Evolutionary conservation across 2,329 filamentous ascomycete genomes (phyloP), one percentile per base, ranked within the genome.

Genomic region (Aspergillus sp.): DNA sequence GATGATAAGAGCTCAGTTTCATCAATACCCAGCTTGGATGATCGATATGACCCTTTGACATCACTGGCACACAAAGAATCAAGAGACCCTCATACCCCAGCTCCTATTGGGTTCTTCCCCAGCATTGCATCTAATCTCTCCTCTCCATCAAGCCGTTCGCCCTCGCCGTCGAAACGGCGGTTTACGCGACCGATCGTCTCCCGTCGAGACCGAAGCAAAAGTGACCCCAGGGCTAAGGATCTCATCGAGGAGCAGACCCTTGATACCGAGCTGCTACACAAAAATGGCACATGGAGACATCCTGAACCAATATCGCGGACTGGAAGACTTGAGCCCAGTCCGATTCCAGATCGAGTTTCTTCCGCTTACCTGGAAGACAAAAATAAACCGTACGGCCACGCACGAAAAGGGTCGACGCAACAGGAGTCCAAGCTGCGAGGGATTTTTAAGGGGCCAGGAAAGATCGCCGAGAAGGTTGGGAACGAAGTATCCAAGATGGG

Each of bases 401-500:
- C 58, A 17, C 58, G 65, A 17, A 73, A 67, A 38, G 64, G 62
- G 2, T 52, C 57, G 3, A 50, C 59, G 42, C 51, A 77, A 67
- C 59, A 75, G 73, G 63, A 84, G 75, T 83, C 82, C 9, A 84
- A 82, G 33, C 77, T 90, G 8, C 83, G 86, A 40, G 84, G 87
- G 6, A 86, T 96, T 45, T 87, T 96, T 72, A 93, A 90, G 72
- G 86, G 85, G 0, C 63, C 64, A 2, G 82, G 84, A 46, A 80
- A 88, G 50, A 84, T 93, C 56, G 88, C 90, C 55, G 88, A 83
- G 26, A 80, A 90, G 26, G 82, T 95, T 2, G 80, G 82, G n/a
- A 79, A 77, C 55, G 84, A 87, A 61, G 79, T 85, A 7, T 80
- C 82, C 0, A 82, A 81, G 61, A 78, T 86, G 32, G 81, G 82